Evolutionary conservation across 768 basidiomycete species (phyloP).

Genomic region (Auriscalpium vulgare): DNA sequence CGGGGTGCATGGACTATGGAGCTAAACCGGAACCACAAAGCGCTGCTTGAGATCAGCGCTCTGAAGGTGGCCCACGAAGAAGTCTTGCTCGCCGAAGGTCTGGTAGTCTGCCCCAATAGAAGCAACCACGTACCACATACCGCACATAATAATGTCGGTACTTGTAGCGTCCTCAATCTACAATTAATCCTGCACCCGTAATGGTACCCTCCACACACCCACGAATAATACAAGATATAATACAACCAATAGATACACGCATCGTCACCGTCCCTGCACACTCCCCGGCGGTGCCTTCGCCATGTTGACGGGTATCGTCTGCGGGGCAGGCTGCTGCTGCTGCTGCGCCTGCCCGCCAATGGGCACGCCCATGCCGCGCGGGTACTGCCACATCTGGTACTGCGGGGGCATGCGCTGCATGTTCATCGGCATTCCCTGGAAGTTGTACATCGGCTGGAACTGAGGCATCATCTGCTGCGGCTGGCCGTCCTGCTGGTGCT

Average conservation of each 20-base stretch:
- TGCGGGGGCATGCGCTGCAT: conserved; percentile 8
- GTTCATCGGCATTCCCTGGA: conserved; percentile 11
- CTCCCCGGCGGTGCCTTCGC: conserved; percentile 17
- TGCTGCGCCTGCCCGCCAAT: conserved; percentile 15
- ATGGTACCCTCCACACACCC: too few species aligned
- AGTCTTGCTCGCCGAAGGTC: too few species aligned
- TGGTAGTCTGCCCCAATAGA: too few species aligned
- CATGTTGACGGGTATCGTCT: background rate
- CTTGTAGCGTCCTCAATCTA: too few species aligned
- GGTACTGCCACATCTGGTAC: conserved; percentile 12
- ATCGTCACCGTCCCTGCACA: conserved; percentile 19
- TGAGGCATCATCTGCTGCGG: conserved; percentile 16
- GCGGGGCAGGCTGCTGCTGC: conserved; percentile 17
- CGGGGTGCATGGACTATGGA: too few species aligned
- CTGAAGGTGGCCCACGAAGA: too few species aligned
- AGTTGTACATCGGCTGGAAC: conserved; percentile 15
- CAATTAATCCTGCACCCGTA: too few species aligned
- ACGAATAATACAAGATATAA: conserved; percentile 4
- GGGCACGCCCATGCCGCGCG: conserved; percentile 5
- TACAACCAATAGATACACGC: too few species aligned
- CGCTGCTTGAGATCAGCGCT: too few species aligned
- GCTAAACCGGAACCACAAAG: too few species aligned
- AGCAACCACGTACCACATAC: too few species aligned
- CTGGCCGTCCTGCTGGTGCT: conserved; percentile 8
- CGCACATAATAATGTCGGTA: too few species aligned